phyloP scores from a whole-genome alignment of 768 basidiomycete genomes.

The Phlebiopsis flavidoalba region DNA sequence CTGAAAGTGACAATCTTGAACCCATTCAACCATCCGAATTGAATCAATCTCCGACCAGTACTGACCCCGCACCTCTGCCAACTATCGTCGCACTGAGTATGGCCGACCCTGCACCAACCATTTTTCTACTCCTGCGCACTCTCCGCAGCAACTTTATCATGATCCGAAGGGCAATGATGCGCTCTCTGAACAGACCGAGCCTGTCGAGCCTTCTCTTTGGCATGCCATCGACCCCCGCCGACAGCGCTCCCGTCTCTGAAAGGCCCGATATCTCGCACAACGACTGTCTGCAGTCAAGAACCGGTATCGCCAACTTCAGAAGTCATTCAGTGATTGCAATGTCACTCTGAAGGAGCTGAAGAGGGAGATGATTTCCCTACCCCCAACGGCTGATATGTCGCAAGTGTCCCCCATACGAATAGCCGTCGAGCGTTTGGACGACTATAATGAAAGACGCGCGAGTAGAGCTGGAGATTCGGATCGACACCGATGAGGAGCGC shows the following conservation, averaged over 20 bases:
- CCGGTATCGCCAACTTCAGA: conserved; percentile 59
- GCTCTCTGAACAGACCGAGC: neutral
- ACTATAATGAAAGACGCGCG: conserved; percentile 76
- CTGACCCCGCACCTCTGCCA: too few relatives aligned
- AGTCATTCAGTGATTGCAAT: conserved; percentile 66
- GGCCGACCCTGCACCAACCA: too few relatives aligned
- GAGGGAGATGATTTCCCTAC: conserved; percentile 24
- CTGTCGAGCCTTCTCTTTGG: neutral
- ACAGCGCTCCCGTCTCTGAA: neutral
- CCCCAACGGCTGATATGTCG: conserved; percentile 13
- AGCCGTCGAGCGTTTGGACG: conserved; percentile 58
- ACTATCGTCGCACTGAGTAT: too few relatives aligned
- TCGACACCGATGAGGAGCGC: conserved; percentile 66
- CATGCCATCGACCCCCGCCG: neutral
- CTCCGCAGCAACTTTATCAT: too few relatives aligned
- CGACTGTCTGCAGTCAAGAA: conserved; percentile 39
- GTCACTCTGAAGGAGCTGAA: conserved; percentile 57
- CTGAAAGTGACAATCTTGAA: too few relatives aligned
- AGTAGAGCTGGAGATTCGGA: conserved; percentile 77
- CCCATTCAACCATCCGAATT: too few relatives aligned
- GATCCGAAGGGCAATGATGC: too few relatives aligned
- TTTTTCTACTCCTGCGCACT: too few relatives aligned
- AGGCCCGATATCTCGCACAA: conserved; percentile 32
- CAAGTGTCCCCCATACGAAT: conserved; percentile 37
- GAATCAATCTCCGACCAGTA: too few relatives aligned